phyloP scores from a whole-genome alignment of 768 basidiomycete species.

The Serendipita indica region DNA sequence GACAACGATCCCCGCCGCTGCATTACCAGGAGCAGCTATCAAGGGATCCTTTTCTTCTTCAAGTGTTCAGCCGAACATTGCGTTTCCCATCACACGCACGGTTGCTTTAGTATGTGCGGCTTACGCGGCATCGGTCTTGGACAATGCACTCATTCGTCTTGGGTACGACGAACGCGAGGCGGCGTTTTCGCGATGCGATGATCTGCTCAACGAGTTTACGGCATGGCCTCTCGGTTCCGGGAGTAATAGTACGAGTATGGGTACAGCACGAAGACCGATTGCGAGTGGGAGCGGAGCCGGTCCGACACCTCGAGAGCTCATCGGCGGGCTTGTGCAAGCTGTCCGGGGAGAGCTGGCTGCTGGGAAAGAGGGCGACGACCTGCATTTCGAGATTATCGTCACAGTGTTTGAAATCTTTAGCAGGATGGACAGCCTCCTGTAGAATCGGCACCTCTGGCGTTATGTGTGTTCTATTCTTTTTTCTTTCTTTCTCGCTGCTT shows the following conservation, averaged over 20 bases:
- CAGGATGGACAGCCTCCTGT: slow-evolving; percentile 77
- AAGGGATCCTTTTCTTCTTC: background rate
- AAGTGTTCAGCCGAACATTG: slow-evolving; percentile 14
- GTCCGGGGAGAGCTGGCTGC: slow-evolving; percentile 55
- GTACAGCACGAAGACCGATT: background rate
- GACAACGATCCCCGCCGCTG: slow-evolving; percentile 56
- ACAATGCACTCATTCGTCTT: slow-evolving; percentile 80
- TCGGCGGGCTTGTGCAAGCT: slow-evolving; percentile 60
- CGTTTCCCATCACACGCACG: slow-evolving; percentile 39
- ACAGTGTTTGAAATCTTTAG: slow-evolving; percentile 88
- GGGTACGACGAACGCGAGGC: slow-evolving; percentile 88
- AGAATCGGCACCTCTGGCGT: too few relatives aligned
- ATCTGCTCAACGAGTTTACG: slow-evolving; percentile 81
- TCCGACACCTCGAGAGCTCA: slow-evolving; percentile 33
- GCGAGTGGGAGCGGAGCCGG: slow-evolving; percentile 4
- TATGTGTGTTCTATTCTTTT: too few relatives aligned
- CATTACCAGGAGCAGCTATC: slow-evolving; percentile 28
- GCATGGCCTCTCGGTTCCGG: slow-evolving; percentile 58
- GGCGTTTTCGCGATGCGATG: slow-evolving; percentile 87
- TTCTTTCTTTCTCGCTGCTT: too few relatives aligned
- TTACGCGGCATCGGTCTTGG: slow-evolving; percentile 88
- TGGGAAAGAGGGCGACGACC: slow-evolving; percentile 44
- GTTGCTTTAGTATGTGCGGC: slow-evolving; percentile 82
- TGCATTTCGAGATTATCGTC: slow-evolving; percentile 79
- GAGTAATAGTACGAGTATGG: background rate